Evolutionary conservation across 768 basidiomycete genomes (phyloP).

Genomic region (Cystoderma amianthinum): DNA sequence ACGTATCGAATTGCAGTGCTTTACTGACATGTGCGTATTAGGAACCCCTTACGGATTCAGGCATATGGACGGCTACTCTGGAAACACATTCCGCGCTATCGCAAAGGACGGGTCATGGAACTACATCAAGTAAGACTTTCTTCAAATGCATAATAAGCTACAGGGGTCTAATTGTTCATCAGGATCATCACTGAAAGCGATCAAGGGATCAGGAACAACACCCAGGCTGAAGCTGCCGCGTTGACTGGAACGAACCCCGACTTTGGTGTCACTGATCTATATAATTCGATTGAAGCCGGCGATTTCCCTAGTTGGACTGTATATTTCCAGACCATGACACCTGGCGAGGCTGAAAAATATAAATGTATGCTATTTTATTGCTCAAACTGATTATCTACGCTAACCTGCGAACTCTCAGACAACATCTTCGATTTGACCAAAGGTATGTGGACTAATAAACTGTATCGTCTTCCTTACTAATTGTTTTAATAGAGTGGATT

Average conservation of each 20-base stretch:
- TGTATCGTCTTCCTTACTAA: constrained; percentile 34
- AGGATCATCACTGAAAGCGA: constrained; percentile 22
- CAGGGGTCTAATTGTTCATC: constrained; percentile 6
- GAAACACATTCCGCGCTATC: constrained; percentile 15
- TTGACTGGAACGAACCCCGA: constrained; percentile 38
- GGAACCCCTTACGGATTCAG: constrained; percentile 35
- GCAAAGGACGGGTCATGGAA: constrained; percentile 40
- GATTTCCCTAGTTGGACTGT: constrained; percentile 52
- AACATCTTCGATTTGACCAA: too few species aligned
- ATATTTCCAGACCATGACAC: constrained; percentile 48
- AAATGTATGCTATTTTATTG: constrained; percentile 15
- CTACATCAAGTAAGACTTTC: constrained; percentile 41
- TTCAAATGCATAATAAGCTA: neutral
- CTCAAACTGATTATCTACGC: too few species aligned
- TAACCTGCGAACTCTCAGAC: neutral
- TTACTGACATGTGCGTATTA: neutral
- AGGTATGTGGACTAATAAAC: neutral
- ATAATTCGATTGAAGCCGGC: constrained; percentile 44
- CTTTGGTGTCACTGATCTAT: constrained; percentile 49
- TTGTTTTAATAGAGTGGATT: constrained; percentile 40
- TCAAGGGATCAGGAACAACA: constrained; percentile 21
- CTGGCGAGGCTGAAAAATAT: constrained; percentile 42
- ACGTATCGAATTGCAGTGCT: too few species aligned
- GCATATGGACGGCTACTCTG: constrained; percentile 11
- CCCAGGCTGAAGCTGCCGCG: constrained; percentile 22